Base-by-base conservation (phyloP, 177 flowering plant species). In the Vitis hybrid region DNA sequence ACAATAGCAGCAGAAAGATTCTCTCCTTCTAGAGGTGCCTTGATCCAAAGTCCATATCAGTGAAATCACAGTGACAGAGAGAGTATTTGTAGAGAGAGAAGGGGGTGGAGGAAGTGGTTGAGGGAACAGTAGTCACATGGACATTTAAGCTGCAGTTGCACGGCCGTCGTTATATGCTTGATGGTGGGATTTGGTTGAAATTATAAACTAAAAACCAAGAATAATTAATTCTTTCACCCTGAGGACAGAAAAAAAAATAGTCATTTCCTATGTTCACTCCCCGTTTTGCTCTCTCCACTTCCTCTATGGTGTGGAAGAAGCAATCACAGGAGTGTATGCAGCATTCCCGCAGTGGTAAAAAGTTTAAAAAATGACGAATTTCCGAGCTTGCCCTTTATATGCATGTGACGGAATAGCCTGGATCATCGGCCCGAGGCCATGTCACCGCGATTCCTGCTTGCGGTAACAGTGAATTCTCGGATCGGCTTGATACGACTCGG, bases 191-290 rank as follows among this genome's bases (percentile, higher is more conserved):
- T 73, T 73, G 66, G 61, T 73, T 20, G 65, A 51, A 55, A 62
- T 73, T 53, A 73, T 61, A 62, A 68, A 62, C 53, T 59, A 73
- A 26, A 67, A 67, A 73, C 51, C 76, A 55, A 73, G 62, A 62
- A 67, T 39, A 65, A 51, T 72, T 57, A 72, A 65, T 72, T 11
- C 12, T 10, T 8, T 26, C 29, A 26, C 29, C 29, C 29, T 26
- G 29, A 26, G 29, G 29, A 26, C 0, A 26, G 29, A 26, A 3
- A 26, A 26, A 26, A 26, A 26, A 26, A 26, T 2, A 26, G 3
- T 57, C 12, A 16, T 57, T 39, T 39, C 45, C 8, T 39, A 39
- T 39, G 6, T 0, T 12, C 55, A 4, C 55, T 52, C 14, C 13
- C 13, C 55, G 15, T 12, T 12, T 15, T 52, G 55, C 55, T 52